Evolutionary conservation across 2,329 filamentous ascomycete species (phyloP), one percentile per base, ranked within the genome.

Genomic region (Fusarium irregulare): DNA sequence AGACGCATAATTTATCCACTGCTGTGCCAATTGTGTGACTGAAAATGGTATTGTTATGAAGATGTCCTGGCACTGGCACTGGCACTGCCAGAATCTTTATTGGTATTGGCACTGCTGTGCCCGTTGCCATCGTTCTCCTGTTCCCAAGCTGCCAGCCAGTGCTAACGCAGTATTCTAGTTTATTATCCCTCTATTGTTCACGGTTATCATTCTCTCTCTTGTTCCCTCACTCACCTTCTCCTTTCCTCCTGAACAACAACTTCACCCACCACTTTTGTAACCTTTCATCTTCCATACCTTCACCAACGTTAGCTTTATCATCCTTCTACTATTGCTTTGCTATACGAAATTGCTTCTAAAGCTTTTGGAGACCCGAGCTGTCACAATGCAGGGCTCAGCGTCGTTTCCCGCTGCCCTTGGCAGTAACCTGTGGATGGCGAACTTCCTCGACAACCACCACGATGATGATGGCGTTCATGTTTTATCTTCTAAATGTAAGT

Each of bases 341-440:
- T 25, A 21, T 51, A 21, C 13, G 4, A 8, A 41, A 21, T 18
- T 20, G 37, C 14, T 6, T 4, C 21, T 28, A 20, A 44, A 28
- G 27, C 21, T 46, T 10, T 40, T 18, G 8, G 30, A 57, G n/a
- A 21, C 25, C 34, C 21, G 40, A 40, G 10, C n/a, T 7, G 48
- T 30, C 30, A 56, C 20, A 4, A 59, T 71, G 65, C 60, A 53
- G 34, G 28, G 56, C 8, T 70, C 68, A 10, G 41, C 50, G 28
- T 66, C 68, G 20, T 59, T 34, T 13, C 68, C 68, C 8, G 46
- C 65, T 30, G 54, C 55, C 20, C 51, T 71, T 7, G 60, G 59
- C 23, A 55, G 59, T 21, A 63, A 45, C 28, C 61, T 44, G 34
- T 69, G 68, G 59, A 42, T 56, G n/a, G 51, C 42, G 5, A 16